Evolutionary conservation across 1,139 yeast species (phyloP), one percentile per base, ranked within the genome.

Genomic region (Hyphopichia khmerensis): DNA sequence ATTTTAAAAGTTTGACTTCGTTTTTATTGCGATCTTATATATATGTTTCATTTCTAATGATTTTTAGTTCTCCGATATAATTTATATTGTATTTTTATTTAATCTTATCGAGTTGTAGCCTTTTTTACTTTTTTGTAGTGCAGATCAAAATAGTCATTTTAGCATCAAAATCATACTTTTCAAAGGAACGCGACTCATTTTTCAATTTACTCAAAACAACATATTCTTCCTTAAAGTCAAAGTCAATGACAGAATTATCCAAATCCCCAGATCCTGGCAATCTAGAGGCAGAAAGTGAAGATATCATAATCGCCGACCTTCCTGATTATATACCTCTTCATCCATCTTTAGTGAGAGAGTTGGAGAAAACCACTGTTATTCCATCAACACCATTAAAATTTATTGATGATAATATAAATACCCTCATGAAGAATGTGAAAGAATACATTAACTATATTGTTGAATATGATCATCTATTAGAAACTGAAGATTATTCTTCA

Each of bases 261-360:
- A 17, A 6, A 30, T 30, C 33, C 8, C 33, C 33, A 7, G 4
- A 4, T 13, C 17, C 18, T 15, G 33, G 33, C 6, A 17, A 30
- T 13, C 10, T 9, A 4, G 4, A 3, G 4, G 13, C 29, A 4
- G 29, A 26, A 7, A 4, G 13, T 7, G 29, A 26, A 26, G 29
- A 26, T 4, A 11, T 26, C 10, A 26, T 26, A 8, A 13, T 21
- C 11, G 36, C 17, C 11, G 19, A 31, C 7, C 23, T 48, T 10
- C 48, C 51, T 1, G 26, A 29, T 3, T 45, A 45, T 34, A 31
- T 43, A 7, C 51, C 51, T 9, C 38, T 48, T 18, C 39, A 45
- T 26, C 32, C 34, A 10, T 33, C 27, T 9, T 31, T 47, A 31
- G 35, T 40, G 13, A 38, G 44, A 16, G 48, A 47, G 15, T 48